phyloP scores from a whole-genome alignment of 139 green algal genomes.

The Chlorella sp. region DNA sequence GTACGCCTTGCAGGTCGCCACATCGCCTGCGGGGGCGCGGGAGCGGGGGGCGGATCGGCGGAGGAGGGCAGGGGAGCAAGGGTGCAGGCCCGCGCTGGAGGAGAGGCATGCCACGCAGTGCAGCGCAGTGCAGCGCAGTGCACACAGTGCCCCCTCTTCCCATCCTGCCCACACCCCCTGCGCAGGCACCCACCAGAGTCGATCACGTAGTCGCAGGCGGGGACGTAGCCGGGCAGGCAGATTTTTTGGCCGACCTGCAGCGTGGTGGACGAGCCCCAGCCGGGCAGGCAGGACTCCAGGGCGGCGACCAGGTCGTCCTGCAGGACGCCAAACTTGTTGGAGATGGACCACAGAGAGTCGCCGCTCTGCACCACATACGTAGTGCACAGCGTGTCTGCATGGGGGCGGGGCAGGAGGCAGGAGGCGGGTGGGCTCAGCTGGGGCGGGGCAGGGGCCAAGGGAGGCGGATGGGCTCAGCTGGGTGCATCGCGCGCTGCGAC shows the following conservation, averaged over 20 bases:
- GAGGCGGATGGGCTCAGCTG: neutral
- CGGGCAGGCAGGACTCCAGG: slow-evolving; percentile 32
- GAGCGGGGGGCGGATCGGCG: no score
- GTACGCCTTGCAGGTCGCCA: slow-evolving; percentile 32
- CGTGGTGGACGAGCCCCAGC: slow-evolving; percentile 11
- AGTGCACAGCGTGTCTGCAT: slow-evolving; percentile 29
- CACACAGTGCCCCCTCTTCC: no score
- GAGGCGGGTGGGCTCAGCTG: no score
- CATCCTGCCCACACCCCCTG: no score
- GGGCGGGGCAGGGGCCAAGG: neutral
- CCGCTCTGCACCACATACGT: slow-evolving; percentile 37
- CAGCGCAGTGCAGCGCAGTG: no score
- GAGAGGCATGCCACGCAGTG: no score
- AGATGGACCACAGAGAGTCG: slow-evolving; percentile 27
- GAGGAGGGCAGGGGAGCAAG: no score
- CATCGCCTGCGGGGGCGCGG: slow-evolving; percentile 1
- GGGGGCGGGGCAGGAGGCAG: no score
- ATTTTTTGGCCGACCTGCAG: slow-evolving; percentile 35
- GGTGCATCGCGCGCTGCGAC: no score
- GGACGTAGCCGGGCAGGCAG: slow-evolving; percentile 33
- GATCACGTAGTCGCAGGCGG: slow-evolving; percentile 21
- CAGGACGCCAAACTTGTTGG: slow-evolving; percentile 22
- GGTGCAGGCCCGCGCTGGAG: no score
- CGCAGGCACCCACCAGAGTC: slow-evolving; percentile 8
- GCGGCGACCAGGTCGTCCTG: slow-evolving; percentile 23